Evolutionary conservation across 176 grass and related monocot genomes (phyloP), one percentile per base, ranked within the genome.

Genomic region (Triticum urartu): DNA sequence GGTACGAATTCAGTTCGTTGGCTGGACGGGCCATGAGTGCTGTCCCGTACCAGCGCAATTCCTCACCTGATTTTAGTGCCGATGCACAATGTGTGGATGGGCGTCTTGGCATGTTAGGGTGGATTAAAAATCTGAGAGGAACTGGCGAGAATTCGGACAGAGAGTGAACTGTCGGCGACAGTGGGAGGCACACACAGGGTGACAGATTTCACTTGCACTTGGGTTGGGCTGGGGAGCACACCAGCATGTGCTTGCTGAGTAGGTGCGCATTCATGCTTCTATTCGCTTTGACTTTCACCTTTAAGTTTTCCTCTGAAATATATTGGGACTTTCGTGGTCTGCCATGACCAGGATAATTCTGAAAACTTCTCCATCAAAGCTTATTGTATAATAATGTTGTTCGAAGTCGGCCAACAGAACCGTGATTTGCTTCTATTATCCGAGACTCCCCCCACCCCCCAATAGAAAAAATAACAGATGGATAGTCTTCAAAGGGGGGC

Each of bases 321-420:
- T 82, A n/a, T 69, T 32, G 63, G 39, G 28, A 35, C 62, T 82
- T 32, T 61, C 14, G 35, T 62, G 50, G 5, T 64, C 68, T 75
- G 45, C 56, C 68, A 60, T 61, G 20, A 61, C 24, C 62, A 82
- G 25, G 47, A 83, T 39, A 43, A 80, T 20, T 71, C 34, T 43
- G 34, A 35, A 61, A 33, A 48, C 33, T 75, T 59, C 20, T 33
- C 11, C 61, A n/a, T 64, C 36, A 3, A 79, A 64, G 58, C 59
- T 42, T 21, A 14, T 54, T 74, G 18, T 35, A 17, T 59, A 75
- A 15, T 58, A 74, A 75, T 63, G 4, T 83, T 85, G 59, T 84
- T 89, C 75, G 63, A 15, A 81, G 87, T 2, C 68, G 86, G 89
- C 69, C 77, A 80, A 81, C 75, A 82, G 79, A 91, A 76, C 62